Conservation (phyloP, 208 protist species). For the Acanthamoeba divionensis region DNA sequence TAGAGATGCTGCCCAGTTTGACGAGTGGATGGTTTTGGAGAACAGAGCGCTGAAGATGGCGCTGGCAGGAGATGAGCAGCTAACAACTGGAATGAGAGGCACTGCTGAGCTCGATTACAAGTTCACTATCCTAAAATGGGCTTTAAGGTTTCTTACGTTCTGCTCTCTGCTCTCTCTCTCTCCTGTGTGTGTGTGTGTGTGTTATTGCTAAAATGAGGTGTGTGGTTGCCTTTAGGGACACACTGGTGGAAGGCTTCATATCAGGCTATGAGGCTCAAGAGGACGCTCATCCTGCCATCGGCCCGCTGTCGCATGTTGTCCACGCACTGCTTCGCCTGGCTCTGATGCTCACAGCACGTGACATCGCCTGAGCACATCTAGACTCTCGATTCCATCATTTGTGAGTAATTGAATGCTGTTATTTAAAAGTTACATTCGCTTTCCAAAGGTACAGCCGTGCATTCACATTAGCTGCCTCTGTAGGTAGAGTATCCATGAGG, state of each 20-base stretch:
- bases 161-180: neutral
- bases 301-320: neutral
- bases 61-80: constrained; percentile 49
- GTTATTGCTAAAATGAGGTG: neutral
- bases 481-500: constrained; percentile 48
- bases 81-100: constrained; percentile 44
- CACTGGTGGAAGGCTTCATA: neutral
- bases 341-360: neutral
- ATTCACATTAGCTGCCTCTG: constrained; percentile 37
- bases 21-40: constrained; percentile 56
- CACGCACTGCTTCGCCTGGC: constrained; percentile 42
- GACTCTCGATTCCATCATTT: neutral
- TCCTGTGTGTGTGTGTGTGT: neutral
- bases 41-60: constrained; percentile 49
- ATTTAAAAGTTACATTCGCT: too few relatives aligned
- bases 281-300: neutral
- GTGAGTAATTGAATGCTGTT: too few relatives aligned
- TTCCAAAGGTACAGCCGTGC: too few relatives aligned
- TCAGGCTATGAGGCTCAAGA: constrained; percentile 1
- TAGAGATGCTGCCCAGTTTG: constrained; percentile 34
- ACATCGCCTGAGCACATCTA: neutral
- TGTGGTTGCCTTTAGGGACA: neutral
- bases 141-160: neutral
- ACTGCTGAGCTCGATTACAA: neutral
- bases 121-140: constrained; percentile 45